phyloP scores from a whole-genome alignment of 1,139 yeast species.

The Blastobotrys apis region DNA sequence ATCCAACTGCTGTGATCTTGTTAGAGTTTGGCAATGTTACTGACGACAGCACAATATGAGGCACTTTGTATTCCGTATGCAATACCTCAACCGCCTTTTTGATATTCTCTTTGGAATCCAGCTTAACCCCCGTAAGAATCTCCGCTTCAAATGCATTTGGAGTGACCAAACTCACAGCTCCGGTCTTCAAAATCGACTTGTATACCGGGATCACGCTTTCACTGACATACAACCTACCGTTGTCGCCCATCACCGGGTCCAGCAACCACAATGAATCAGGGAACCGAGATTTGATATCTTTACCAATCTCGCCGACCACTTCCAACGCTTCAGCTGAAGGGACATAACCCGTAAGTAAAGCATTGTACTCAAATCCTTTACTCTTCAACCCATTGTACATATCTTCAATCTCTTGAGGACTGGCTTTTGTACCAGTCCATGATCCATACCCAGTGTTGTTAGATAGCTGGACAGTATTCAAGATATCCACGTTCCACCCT shows the following conservation, averaged over 20 bases:
- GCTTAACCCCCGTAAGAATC: constrained; percentile 52
- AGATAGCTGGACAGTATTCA: constrained; percentile 75
- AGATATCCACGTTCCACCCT: constrained; percentile 82
- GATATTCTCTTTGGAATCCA: constrained; percentile 43
- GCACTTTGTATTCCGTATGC: constrained; percentile 49
- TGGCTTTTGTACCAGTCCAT: constrained; percentile 43
- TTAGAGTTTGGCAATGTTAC: constrained; percentile 33
- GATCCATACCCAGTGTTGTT: constrained; percentile 78
- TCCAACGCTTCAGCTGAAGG: constrained; percentile 54
- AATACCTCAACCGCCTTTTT: constrained; percentile 45
- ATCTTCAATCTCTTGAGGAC: constrained; percentile 41
- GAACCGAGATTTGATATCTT: constrained; percentile 29
- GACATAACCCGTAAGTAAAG: constrained; percentile 67
- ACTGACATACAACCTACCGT: constrained; percentile 75
- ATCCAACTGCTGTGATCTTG: constrained; percentile 40
- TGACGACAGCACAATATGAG: constrained; percentile 68
- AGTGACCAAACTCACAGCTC: constrained; percentile 62
- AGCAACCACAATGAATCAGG: constrained; percentile 51
- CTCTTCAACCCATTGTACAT: constrained; percentile 47
- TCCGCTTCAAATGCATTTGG: constrained; percentile 94
- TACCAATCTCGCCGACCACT: constrained; percentile 45
- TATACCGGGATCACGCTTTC: constrained; percentile 66
- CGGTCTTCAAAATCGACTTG: constrained; percentile 47
- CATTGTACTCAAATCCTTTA: constrained; percentile 49
- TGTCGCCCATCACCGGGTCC: constrained; percentile 95